Evolutionary conservation across 2,329 filamentous ascomycete species (phyloP), one percentile per base, ranked within the genome.

Genomic region (Aspergillus alliaceus): DNA sequence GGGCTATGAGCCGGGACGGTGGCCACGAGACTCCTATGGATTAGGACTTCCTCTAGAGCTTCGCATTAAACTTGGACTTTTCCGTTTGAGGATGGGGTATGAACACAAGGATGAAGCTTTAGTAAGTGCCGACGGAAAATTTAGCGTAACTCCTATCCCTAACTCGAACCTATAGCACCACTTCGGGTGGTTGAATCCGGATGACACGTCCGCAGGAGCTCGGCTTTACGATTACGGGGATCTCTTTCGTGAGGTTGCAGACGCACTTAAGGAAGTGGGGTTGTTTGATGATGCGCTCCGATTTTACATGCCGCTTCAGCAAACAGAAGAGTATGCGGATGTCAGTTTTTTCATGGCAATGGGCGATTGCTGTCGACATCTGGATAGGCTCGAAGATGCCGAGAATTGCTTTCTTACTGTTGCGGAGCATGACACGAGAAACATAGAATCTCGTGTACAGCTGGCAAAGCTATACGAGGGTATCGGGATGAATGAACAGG

Each of bases 381-480:
- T 86, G 25, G 84, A 83, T 6, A 81, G 89, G 54, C 80, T 85
- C 20, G 80, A 85, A 31, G 85, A 89, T 35, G 92, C 93, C 0
- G 88, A 93, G 67, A 86, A 90, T 61, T 90, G 86, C 68, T 95
- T 93, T 66, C 82, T 91, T 24, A 85, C 85, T 2, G 86, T 93
- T 11, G 86, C 91, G 35, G 85, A 91, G 51, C 82, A 86, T 58
- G 89, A 96, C 60, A 79, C 86, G 44, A 80, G 85, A 39, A 87
- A 89, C 57, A 86, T 93, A 48, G 88, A 92, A 60, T 90, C 91
- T 37, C 87, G 91, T 37, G 86, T 90, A 29, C 86, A 91, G 65
- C 80, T 97, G 9, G 91, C 91, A 12, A 92, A 90, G 66, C 85
- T 97, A 72, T 96, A 96, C 68, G 91, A 96, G 70, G 86, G 83